phyloP scores from a whole-genome alignment of 2,329 filamentous ascomycete genomes.

The Fusarium stilboides region DNA sequence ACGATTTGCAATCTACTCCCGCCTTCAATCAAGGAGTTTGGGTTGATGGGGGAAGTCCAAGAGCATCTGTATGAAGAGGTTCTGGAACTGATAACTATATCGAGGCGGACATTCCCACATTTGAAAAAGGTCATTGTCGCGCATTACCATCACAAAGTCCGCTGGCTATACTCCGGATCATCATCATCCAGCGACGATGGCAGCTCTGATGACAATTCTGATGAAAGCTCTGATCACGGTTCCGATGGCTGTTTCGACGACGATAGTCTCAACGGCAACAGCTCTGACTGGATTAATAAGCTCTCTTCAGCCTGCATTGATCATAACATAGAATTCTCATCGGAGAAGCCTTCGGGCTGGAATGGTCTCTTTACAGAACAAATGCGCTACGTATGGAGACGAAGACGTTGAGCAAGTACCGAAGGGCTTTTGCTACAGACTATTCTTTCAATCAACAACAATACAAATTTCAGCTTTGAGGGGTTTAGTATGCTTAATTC shows the following conservation, averaged over 20 bases:
- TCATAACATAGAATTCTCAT: background rate
- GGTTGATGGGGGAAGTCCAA: background rate
- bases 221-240: no score
- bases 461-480: background rate
- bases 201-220: no score
- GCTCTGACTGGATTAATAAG: background rate
- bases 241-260: no score
- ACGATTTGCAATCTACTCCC: background rate
- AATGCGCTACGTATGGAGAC: no score
- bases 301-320: background rate
- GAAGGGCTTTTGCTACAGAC: background rate
- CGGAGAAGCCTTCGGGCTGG: background rate
- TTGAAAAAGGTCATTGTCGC: background rate
- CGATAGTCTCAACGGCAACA: background rate
- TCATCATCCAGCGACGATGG: no score
- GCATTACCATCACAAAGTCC: background rate
- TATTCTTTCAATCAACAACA: background rate
- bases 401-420: no score
- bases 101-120: background rate
- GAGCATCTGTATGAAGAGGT: background rate
- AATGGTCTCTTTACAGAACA: background rate
- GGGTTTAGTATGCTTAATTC: background rate
- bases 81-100: background rate
- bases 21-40: background rate
- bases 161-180: no score